Conservation (phyloP, 192 early-diverging fungal species). For the Jimgerdemannia lactiflua region DNA sequence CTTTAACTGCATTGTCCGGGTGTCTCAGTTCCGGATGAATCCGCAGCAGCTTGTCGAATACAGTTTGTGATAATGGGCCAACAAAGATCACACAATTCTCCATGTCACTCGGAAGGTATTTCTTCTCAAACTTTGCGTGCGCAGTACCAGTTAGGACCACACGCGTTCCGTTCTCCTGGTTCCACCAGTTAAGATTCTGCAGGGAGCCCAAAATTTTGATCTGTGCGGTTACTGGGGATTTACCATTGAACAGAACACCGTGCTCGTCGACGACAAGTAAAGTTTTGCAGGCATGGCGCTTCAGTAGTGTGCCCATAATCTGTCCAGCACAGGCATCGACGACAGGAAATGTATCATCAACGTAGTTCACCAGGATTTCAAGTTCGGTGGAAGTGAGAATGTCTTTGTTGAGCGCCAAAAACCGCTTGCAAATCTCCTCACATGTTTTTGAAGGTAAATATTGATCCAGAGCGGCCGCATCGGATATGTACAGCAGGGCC, state of each 20-base stretch:
- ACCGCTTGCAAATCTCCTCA: neutral
- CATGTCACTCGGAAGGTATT: neutral
- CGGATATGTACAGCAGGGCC: constrained; percentile 10
- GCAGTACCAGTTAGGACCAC: constrained; percentile 7
- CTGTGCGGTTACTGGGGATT: neutral
- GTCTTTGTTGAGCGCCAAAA: constrained; percentile 4
- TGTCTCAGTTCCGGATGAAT: neutral
- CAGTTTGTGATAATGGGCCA: constrained; percentile 1
- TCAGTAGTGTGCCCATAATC: neutral
- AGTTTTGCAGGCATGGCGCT: neutral
- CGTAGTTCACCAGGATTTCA: neutral
- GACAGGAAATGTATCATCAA: neutral
- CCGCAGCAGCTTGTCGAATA: constrained; percentile 1
- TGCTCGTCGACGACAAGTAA: constrained; percentile 9
- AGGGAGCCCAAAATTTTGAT: neutral
- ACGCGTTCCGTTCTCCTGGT: neutral
- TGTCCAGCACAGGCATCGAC: neutral
- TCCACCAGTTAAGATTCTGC: neutral
- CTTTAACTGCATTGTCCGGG: neutral
- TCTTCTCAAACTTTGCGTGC: constrained; percentile 1
- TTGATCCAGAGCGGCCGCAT: neutral
- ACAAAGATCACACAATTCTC: neutral
- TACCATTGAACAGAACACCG: neutral
- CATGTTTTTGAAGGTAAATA: neutral
- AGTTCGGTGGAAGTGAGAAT: constrained; percentile 1